phyloP scores from a whole-genome alignment of 2,329 filamentous ascomycete genomes.

The Ophiocordyceps sinensis region DNA sequence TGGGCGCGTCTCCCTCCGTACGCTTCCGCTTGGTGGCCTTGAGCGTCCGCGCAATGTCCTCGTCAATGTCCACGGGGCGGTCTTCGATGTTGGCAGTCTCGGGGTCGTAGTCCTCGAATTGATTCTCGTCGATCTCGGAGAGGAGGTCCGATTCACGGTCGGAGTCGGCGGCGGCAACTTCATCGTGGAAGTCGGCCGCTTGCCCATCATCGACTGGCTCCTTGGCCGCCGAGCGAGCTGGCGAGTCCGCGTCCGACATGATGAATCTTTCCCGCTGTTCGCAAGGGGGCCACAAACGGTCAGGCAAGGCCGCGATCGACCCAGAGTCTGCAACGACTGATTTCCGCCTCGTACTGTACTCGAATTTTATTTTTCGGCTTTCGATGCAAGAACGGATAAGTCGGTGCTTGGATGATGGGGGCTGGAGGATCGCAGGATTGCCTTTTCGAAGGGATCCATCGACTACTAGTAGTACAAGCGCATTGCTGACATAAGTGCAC shows the following conservation, averaged over 20 bases:
- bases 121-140: conserved; percentile 55
- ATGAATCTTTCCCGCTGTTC: neutral
- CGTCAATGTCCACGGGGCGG: conserved; percentile 51
- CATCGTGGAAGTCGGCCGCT: conserved; percentile 27
- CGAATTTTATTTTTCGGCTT: no score
- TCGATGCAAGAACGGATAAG: no score
- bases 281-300: neutral
- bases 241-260: conserved; percentile 34
- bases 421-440: neutral
- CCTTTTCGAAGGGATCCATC: neutral
- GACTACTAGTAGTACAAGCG: no score
- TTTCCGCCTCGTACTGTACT: no score
- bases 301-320: neutral
- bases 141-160: conserved; percentile 46
- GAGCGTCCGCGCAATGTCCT: conserved; percentile 47
- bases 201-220: conserved; percentile 24
- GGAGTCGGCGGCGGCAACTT: conserved; percentile 25
- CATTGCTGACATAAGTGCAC: neutral
- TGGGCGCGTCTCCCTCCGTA: conserved; percentile 44
- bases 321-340: neutral
- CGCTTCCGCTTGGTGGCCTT: conserved; percentile 55
- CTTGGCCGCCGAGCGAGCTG: conserved; percentile 21
- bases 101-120: conserved; percentile 56
- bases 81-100: conserved; percentile 48
- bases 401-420: neutral